Base-by-base conservation (phyloP, 23 red algal species). In the Gracilaria domingensis region DNA sequence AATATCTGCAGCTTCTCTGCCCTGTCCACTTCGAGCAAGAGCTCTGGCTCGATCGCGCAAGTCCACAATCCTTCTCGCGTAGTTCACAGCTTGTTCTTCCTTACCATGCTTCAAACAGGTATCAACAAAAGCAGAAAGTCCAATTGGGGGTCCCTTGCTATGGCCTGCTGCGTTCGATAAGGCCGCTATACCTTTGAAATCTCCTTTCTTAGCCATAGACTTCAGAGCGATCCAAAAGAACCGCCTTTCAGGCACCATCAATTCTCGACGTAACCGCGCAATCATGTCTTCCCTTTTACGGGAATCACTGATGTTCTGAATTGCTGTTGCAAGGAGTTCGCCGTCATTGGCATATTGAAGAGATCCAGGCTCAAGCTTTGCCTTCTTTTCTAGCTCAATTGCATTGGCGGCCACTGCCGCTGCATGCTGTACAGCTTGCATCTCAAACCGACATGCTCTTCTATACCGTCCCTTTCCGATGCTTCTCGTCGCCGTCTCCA, bases 61-160 rank as follows among this genome's bases (percentile, higher is more conserved):
- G 66, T 94, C 91, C 28, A 73, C 48, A 42, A 94, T 87, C 21
- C 82, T 66, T 29, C 50, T 30, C 24, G 91, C 91, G 66, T 87
- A 94, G 34, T 85, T 87, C 42, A 85, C 74, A 54, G 91, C 91
- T 80, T 85, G 81, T 32, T 87, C 74, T 51, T 80, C 81, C 73
- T 50, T 80, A 51, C 59, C 45, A n/a, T 87, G 45, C 83, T 71
- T 81, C 53, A 94, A 44, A 42, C 91, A 94, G 18, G 53, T 85
- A 87, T 94, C 91, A 12, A 94, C 91, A 80, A 94, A 94, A 14
- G 91, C 60, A 8, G 76, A 79, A 50, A 87, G 55, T 11, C 91
- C 91, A 37, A 94, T 94, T 48, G 91, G 91, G n/a, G 91, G 91
- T 34, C 81, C 81, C 23, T 69, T 76, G 30, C 82, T 55, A 20